Percentiles rank a stretch among this genome's conserved stretches.
phyloP scores from a whole-genome alignment of 139 green algal genomes.

The Haematococcus lacustris region DNA sequence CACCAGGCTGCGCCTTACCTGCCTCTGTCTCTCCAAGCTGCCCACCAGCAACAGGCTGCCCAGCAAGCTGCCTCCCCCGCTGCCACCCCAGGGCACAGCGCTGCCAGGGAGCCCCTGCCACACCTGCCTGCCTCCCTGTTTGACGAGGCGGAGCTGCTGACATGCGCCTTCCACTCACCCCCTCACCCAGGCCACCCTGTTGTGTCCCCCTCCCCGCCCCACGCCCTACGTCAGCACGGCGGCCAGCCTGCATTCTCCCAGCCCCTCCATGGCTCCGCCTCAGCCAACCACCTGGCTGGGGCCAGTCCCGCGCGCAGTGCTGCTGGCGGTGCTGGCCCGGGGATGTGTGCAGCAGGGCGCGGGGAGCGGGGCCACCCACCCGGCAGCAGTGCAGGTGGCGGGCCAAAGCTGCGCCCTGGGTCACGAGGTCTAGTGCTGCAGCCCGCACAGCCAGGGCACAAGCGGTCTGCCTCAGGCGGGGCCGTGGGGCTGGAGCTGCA shows the following conservation, averaged over 20 bases:
- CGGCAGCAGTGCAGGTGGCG: neutral
- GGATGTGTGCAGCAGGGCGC: neutral
- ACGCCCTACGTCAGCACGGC: neutral
- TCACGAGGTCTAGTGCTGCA: neutral
- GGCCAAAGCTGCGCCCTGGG: neutral
- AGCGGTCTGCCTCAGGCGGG: neutral
- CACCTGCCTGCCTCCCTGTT: slow-evolving; percentile 21
- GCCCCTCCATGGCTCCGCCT: neutral
- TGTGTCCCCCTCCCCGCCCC: too few relatives aligned
- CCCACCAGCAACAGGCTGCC: neutral
- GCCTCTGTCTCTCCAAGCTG: neutral
- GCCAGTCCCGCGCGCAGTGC: neutral
- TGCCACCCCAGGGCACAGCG: neutral
- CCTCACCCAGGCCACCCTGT: neutral
- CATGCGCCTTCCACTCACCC: neutral
- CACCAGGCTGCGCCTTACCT: neutral
- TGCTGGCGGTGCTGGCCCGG: neutral
- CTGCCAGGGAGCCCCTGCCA: slow-evolving; percentile 13
- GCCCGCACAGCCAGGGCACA: neutral
- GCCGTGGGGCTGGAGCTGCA: neutral
- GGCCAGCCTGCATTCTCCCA: neutral
- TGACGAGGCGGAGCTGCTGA: slow-evolving; percentile 5
- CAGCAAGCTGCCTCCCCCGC: neutral
- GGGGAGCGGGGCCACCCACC: neutral
- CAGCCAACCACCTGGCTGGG: neutral